Evolutionary conservation across 2,329 filamentous ascomycete species (phyloP).

Genomic region (Diaporthe helianthi): DNA sequence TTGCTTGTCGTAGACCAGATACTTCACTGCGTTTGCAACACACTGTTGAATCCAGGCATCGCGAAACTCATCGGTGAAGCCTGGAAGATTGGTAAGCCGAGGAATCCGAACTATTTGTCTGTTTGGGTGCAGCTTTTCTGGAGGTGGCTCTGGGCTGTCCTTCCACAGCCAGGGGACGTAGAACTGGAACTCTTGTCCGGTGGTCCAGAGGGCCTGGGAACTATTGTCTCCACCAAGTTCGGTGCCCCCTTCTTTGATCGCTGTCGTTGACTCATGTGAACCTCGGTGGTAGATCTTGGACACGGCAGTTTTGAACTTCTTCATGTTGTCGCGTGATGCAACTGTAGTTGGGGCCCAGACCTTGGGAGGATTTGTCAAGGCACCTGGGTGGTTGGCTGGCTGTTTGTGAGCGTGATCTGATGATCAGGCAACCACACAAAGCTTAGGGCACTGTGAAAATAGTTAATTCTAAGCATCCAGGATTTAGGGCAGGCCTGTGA

Average conservation of each 20-base stretch:
- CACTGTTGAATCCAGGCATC: background rate
- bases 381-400: background rate
- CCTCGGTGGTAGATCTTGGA: background rate
- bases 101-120: background rate
- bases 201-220: background rate
- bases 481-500: background rate
- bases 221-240: background rate
- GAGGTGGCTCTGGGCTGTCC: background rate
- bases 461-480: background rate
- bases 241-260: background rate
- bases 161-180: slow-evolving; percentile 6
- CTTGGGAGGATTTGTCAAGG: too few species aligned
- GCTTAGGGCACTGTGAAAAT: background rate
- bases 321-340: background rate
- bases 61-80: background rate
- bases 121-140: background rate
- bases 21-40: background rate
- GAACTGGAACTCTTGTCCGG: slow-evolving; percentile 1
- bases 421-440: background rate
- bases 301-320: background rate
- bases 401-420: too few species aligned
- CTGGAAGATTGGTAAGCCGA: background rate
- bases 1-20: background rate
- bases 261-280: background rate
- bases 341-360: background rate